Percentiles rank a stretch among this genome's conserved stretches.
Conservation (phyloP, 2,329 filamentous ascomycete genomes). For the Alternaria arborescens region DNA sequence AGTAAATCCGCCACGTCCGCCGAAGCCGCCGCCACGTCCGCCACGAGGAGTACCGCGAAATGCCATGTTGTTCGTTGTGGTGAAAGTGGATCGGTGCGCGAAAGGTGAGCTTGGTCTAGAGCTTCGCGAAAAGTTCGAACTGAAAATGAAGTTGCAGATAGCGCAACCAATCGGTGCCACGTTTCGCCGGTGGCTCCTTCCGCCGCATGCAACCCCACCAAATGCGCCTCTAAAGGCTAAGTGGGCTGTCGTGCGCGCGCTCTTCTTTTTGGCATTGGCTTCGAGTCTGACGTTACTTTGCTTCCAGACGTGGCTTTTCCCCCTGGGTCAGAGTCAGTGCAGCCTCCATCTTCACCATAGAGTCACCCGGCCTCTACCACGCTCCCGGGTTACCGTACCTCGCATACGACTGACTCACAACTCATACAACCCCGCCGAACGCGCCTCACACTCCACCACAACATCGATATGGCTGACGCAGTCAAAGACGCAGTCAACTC, state of each 20-base stretch:
- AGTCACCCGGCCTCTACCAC: slow-evolving; percentile 5
- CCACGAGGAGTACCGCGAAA: slow-evolving; percentile 61
- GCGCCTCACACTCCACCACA: slow-evolving; percentile 30
- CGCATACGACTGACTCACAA: slow-evolving; percentile 42
- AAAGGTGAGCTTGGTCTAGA: slow-evolving; percentile 36
- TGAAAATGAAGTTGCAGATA: slow-evolving; percentile 37
- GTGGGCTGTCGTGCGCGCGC: slow-evolving; percentile 36
- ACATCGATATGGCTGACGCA: slow-evolving; percentile 57
- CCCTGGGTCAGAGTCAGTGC: slow-evolving; percentile 13
- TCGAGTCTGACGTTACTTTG: slow-evolving; percentile 19
- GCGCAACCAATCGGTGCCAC: slow-evolving; percentile 36
- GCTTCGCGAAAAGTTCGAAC: slow-evolving; percentile 38
- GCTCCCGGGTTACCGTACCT: not conserved
- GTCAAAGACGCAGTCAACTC: slow-evolving; percentile 59
- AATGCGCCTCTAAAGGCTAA: slow-evolving; percentile 28
- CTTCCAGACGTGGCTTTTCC: slow-evolving; percentile 10
- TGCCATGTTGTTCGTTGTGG: slow-evolving; percentile 62
- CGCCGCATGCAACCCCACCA: slow-evolving; percentile 35
- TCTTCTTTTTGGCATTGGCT: slow-evolving; percentile 38
- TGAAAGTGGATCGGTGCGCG: slow-evolving; percentile 39
- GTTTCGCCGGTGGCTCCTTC: slow-evolving; percentile 32
- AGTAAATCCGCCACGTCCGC: slow-evolving; percentile 62
- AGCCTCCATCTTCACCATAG: slow-evolving; percentile 2
- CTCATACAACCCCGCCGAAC: slow-evolving; percentile 23
- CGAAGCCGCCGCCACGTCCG: slow-evolving; percentile 55